Percentiles rank a stretch among this genome's conserved stretches.
Conservation (phyloP, 148 eudicot genomes). For the Simmondsia chinensis region DNA sequence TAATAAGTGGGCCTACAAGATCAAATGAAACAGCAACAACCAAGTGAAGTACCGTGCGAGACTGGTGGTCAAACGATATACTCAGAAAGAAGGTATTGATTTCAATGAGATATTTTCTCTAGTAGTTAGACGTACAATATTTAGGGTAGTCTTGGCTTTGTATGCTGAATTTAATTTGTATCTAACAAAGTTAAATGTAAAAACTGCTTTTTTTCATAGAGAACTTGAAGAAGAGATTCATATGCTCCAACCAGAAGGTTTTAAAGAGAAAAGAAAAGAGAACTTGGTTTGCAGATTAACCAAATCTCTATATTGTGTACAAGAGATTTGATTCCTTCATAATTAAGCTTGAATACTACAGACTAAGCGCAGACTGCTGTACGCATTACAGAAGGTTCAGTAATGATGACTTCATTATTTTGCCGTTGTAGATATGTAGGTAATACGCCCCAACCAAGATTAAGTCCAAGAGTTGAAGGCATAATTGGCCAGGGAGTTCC, state of each 20-base stretch:
- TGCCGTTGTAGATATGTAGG: background rate
- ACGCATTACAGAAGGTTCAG: background rate
- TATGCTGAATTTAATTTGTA: background rate
- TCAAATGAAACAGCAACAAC: too few species aligned
- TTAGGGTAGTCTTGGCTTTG: background rate
- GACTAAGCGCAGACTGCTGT: too few species aligned
- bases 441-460: too few species aligned
- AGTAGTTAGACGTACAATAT: background rate
- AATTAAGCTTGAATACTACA: too few species aligned
- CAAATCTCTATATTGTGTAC: slow-evolving; percentile 3
- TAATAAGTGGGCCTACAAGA: too few species aligned
- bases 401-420: background rate
- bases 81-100: slow-evolving; percentile 2
- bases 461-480: too few species aligned
- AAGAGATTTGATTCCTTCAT: too few species aligned
- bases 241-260: background rate
- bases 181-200: background rate
- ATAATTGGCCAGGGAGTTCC: too few species aligned
- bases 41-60: slow-evolving; percentile 1
- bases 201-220: too few species aligned
- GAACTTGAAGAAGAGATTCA: background rate
- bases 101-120: slow-evolving; percentile 3
- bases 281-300: background rate
- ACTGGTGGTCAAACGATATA: background rate
- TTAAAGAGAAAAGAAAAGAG: background rate